Conservation (phyloP, 441 rosid genomes). For the Rhodomyrtus psidioides region DNA sequence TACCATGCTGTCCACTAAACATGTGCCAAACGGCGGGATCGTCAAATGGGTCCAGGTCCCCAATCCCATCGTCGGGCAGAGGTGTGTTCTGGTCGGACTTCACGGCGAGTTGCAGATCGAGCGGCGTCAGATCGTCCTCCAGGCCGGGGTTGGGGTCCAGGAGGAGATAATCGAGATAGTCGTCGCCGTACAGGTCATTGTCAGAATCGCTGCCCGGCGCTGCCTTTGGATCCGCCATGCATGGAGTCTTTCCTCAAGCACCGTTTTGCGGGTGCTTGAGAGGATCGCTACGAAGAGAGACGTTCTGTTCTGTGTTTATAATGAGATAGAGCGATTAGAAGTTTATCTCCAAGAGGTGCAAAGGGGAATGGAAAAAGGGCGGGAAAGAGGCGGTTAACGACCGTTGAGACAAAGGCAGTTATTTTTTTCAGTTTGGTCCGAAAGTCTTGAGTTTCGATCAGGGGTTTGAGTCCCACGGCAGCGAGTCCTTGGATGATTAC, state of each 20-base stretch:
- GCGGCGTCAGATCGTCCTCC: slow-evolving; percentile 2
- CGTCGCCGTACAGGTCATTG: slow-evolving; percentile 20
- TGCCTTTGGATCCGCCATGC: slow-evolving; percentile 31
- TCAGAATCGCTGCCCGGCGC: slow-evolving; percentile 9
- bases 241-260: slow-evolving; percentile 14
- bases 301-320: not conserved
- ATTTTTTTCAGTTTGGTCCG: not conserved
- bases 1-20: not conserved
- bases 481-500: not conserved
- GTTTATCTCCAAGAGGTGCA: not conserved
- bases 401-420: slow-evolving; percentile 22
- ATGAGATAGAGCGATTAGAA: not conserved
- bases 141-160: slow-evolving; percentile 12
- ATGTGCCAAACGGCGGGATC: not conserved
- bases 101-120: not conserved
- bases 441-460: not conserved
- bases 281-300: not conserved
- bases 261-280: slow-evolving; percentile 1
- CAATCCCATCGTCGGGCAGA: not conserved
- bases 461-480: not conserved
- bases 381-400: slow-evolving; percentile 31
- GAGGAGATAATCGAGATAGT: slow-evolving; percentile 15
- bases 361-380: slow-evolving; percentile 3
- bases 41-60: not conserved
- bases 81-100: not conserved